These are phyloP conservation scores for Microbotryum scabiosae DNA, from an alignment of 1,284 basidiomycete genomes.

Conservation along the genomic window DNA sequence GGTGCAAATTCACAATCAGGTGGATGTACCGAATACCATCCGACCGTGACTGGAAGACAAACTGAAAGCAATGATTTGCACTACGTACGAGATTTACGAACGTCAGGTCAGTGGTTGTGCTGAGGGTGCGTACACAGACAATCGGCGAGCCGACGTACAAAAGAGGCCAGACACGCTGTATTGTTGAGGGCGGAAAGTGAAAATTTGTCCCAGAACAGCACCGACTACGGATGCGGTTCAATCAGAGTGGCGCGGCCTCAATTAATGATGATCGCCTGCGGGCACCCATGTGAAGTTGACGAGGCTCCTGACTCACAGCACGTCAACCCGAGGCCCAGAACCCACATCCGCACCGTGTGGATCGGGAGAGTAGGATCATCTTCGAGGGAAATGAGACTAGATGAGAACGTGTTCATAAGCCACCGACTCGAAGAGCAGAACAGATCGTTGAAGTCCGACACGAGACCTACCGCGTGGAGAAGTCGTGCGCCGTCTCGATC, in stretches of 20 bases:
- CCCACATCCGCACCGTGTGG: background rate
- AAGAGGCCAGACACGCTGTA: slow-evolving; percentile 2
- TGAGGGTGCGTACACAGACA: background rate
- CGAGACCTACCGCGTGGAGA: too few species aligned
- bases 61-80: slow-evolving; percentile 5
- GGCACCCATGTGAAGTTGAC: too few species aligned
- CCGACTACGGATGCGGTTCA: background rate
- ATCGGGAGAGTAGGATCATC: background rate
- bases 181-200: slow-evolving; percentile 7
- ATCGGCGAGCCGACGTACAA: too few species aligned
- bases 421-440: too few species aligned
- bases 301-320: slow-evolving; percentile 41
- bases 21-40: too few species aligned
- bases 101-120: background rate
- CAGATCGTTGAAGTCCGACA: too few species aligned
- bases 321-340: background rate
- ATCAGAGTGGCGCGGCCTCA: too few species aligned
- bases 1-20: too few species aligned
- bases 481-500: too few species aligned
- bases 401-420: background rate
- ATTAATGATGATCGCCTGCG: too few species aligned
- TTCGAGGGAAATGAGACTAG: background rate
- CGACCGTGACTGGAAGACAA: too few species aligned
- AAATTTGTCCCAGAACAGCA: slow-evolving; percentile 6
- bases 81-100: background rate